phyloP scores from a whole-genome alignment of 2,329 filamentous ascomycete genomes.

The Talaromyces piceae region DNA sequence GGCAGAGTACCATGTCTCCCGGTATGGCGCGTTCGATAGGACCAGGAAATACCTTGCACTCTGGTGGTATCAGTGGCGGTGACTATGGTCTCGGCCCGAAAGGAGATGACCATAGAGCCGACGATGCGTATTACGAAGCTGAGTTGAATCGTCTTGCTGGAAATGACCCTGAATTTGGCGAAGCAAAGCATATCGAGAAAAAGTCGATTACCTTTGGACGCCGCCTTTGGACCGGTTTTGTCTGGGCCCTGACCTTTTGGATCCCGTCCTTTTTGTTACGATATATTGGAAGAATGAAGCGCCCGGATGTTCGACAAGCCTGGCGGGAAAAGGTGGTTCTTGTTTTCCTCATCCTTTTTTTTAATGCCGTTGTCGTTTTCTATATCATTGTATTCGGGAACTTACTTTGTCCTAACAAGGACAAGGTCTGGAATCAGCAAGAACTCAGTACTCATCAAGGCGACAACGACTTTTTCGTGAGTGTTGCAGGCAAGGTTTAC shows the following conservation, averaged over 20 bases:
- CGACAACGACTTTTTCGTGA: constrained; percentile 76
- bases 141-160: constrained; percentile 60
- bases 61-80: constrained; percentile 43
- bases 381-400: constrained; percentile 84
- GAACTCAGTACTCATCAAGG: constrained; percentile 66
- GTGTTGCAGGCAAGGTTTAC: constrained; percentile 80
- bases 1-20: constrained; percentile 45
- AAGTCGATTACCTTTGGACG: constrained; percentile 56
- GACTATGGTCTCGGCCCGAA: constrained; percentile 87
- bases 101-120: constrained; percentile 68
- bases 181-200: constrained; percentile 68
- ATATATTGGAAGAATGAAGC: constrained; percentile 88
- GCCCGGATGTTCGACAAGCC: constrained; percentile 91
- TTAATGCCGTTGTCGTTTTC: constrained; percentile 80
- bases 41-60: constrained; percentile 38
- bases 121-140: constrained; percentile 62
- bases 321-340: constrained; percentile 94
- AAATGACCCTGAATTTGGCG: constrained; percentile 68
- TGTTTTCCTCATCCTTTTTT: constrained; percentile 67
- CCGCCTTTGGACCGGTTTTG: constrained; percentile 70
- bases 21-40: constrained; percentile 41
- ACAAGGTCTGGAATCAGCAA: constrained; percentile 74
- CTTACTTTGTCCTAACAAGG: constrained; percentile 79
- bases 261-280: constrained; percentile 79
- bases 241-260: constrained; percentile 88